Evolutionary conservation across 345 rosid species (phyloP).

Genomic region (Ceriops decandra): DNA sequence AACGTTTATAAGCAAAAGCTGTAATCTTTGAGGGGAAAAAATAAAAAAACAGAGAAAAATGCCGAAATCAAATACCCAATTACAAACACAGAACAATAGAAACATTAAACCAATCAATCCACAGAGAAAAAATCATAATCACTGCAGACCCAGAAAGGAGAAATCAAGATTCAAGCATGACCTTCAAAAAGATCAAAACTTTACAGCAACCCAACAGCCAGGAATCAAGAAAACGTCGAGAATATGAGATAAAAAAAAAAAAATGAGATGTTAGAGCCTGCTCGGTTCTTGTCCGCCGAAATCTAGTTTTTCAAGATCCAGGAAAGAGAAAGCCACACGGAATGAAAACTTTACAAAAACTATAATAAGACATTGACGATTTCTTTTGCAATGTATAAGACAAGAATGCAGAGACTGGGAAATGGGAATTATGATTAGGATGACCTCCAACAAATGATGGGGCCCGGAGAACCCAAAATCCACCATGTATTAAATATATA

Average conservation of each 20-base stretch:
- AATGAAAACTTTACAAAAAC: neutral
- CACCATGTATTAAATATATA: too few species aligned
- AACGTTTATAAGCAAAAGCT: neutral
- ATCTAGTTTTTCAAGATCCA: neutral
- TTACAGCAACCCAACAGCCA: neutral
- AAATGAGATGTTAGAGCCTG: too few species aligned
- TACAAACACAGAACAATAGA: neutral
- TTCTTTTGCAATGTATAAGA: neutral
- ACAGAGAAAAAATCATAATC: neutral
- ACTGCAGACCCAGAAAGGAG: neutral
- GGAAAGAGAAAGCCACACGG: neutral
- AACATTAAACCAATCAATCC: neutral
- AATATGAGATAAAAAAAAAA: neutral
- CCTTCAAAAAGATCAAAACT: neutral
- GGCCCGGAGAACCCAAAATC: too few species aligned
- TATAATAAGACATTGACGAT: neutral
- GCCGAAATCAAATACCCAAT: slow-evolving; percentile 1
- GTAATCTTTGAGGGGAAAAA: neutral
- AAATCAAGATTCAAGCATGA: neutral
- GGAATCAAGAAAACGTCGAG: neutral
- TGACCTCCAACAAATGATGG: too few species aligned
- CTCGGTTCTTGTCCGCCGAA: neutral
- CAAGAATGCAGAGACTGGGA: neutral
- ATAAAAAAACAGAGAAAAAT: slow-evolving; percentile 1
- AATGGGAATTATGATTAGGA: neutral